Percentiles rank a stretch among this genome's conserved stretches.
phyloP scores from a whole-genome alignment of 148 eudicot genomes.

The Beta vulgaris region DNA sequence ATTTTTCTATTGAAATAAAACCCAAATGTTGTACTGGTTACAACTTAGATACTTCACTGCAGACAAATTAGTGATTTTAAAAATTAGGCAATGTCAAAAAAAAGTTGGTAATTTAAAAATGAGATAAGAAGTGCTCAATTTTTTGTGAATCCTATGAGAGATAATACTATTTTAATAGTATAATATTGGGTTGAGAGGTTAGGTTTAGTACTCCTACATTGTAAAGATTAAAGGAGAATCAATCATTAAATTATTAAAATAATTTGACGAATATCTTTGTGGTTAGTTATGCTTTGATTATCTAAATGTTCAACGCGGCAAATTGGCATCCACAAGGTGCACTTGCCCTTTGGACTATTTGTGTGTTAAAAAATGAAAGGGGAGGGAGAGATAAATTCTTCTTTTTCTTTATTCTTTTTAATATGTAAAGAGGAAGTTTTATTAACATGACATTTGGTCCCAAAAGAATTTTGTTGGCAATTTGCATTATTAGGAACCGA shows the following conservation, averaged over 20 bases:
- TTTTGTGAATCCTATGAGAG: neutral
- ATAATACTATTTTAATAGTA: too few relatives aligned
- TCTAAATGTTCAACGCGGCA: constrained; percentile 8
- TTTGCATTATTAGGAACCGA: too few relatives aligned
- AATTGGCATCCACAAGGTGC: constrained; percentile 10
- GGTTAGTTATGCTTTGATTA: constrained; percentile 13
- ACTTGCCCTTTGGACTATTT: neutral
- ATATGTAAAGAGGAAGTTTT: neutral
- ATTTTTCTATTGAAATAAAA: too few relatives aligned
- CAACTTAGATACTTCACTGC: neutral
- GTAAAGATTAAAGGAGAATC: constrained; percentile 12
- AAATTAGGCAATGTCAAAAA: too few relatives aligned
- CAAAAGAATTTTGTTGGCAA: too few relatives aligned
- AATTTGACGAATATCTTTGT: neutral
- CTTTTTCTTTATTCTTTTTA: too few relatives aligned
- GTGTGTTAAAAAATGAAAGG: neutral
- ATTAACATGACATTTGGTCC: too few relatives aligned
- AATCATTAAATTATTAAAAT: constrained; percentile 9
- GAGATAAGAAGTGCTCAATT: neutral
- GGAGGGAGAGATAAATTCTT: neutral
- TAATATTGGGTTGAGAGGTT: too few relatives aligned
- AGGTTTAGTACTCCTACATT: neutral
- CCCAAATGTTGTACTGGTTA: neutral
- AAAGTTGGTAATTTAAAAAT: neutral
- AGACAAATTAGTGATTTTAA: too few relatives aligned